phyloP scores from a whole-genome alignment of 768 basidiomycete genomes.

The Termitomyces titanicus region DNA sequence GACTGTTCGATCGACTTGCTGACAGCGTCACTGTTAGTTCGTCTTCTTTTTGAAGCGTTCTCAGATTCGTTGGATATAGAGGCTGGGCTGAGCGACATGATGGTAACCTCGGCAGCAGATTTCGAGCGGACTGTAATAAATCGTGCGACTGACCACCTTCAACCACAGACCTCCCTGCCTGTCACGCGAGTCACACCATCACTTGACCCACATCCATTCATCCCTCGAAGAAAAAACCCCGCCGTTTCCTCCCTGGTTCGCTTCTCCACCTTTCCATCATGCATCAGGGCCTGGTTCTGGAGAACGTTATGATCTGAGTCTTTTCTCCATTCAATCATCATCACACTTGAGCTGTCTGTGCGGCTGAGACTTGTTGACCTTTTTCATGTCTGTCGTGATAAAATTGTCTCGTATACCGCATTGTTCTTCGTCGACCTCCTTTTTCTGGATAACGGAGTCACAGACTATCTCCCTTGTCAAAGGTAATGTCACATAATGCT shows the following conservation, averaged over 20 bases:
- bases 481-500: not conserved
- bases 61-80: slow-evolving; percentile 57
- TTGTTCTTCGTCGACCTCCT: not conserved
- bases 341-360: not conserved
- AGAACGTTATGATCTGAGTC: slow-evolving; percentile 10
- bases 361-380: slow-evolving; percentile 12
- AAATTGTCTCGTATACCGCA: slow-evolving; percentile 4
- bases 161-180: slow-evolving; percentile 9
- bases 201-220: slow-evolving; percentile 13
- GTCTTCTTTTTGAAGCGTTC: slow-evolving; percentile 52
- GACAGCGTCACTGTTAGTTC: slow-evolving; percentile 34
- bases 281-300: not conserved
- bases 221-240: not conserved
- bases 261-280: slow-evolving; percentile 14
- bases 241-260: not conserved
- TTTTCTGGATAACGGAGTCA: not conserved
- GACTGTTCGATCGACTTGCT: slow-evolving; percentile 31
- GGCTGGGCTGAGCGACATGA: slow-evolving; percentile 68
- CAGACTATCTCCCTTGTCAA: not conserved
- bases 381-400: slow-evolving; percentile 5
- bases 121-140: slow-evolving; percentile 14
- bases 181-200: slow-evolving; percentile 14
- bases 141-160: slow-evolving; percentile 11
- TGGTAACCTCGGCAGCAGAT: slow-evolving; percentile 19
- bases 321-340: not conserved